Evolutionary conservation across 352 stramenopile species (phyloP).

Genomic region (Phytophthora palmivora): DNA sequence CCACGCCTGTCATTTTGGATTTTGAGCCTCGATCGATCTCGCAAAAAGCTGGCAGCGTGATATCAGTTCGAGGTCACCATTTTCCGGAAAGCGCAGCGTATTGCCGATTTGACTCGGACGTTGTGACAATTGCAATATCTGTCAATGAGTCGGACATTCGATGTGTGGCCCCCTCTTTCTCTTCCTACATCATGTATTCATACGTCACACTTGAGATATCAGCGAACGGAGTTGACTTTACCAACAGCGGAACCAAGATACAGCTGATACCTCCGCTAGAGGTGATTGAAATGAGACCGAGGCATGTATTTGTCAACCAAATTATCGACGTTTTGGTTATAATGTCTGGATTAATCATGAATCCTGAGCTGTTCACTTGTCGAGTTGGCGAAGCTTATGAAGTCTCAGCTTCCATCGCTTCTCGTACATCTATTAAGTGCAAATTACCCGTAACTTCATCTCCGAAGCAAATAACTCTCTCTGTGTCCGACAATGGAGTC

Average conservation of each 20-base stretch:
- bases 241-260: slow-evolving; percentile 25
- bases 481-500: slow-evolving; percentile 49
- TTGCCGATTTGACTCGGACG: slow-evolving; percentile 31
- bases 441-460: slow-evolving; percentile 24
- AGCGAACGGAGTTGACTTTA: slow-evolving; percentile 46
- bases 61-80: slow-evolving; percentile 35
- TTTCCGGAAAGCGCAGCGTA: slow-evolving; percentile 27
- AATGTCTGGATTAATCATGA: slow-evolving; percentile 26
- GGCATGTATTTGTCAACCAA: slow-evolving; percentile 33
- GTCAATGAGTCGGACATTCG: slow-evolving; percentile 37
- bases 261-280: slow-evolving; percentile 34
- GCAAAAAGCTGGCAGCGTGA: slow-evolving; percentile 13
- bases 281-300: slow-evolving; percentile 39
- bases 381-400: slow-evolving; percentile 38
- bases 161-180: slow-evolving; percentile 32
- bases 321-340: slow-evolving; percentile 30
- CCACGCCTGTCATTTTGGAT: slow-evolving; percentile 18
- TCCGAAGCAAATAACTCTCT: slow-evolving; percentile 23
- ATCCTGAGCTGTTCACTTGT: slow-evolving; percentile 32
- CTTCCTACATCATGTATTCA: slow-evolving; percentile 12
- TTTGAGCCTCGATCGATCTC: slow-evolving; percentile 32
- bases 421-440: slow-evolving; percentile 41
- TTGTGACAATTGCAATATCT: slow-evolving; percentile 12
- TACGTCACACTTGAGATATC: slow-evolving; percentile 42
- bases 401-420: slow-evolving; percentile 26